Conservation (phyloP, 108 stramenopile species). For the Epipyxis sp. region DNA sequence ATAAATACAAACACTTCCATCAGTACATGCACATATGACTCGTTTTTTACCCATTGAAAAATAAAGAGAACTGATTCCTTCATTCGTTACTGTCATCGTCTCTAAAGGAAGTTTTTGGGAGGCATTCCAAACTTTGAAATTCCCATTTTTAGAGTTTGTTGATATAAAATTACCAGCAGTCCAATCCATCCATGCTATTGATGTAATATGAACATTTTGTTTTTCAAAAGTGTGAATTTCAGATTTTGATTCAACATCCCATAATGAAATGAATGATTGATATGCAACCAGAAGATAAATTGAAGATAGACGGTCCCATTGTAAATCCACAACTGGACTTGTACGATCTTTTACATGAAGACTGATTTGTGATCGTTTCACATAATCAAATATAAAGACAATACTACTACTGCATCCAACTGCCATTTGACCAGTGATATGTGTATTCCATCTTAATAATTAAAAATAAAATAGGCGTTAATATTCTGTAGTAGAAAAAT, state of each 20-base stretch:
- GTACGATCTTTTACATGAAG: not conserved
- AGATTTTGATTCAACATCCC: not conserved
- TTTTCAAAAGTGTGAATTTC: conserved; percentile 22
- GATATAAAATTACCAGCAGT: conserved; percentile 26
- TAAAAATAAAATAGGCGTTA: too few species aligned
- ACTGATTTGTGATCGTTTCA: too few species aligned
- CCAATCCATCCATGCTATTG: conserved; percentile 33
- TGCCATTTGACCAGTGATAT: conserved; percentile 12
- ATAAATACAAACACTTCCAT: conserved; percentile 26
- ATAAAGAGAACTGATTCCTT: not conserved
- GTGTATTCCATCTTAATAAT: not conserved
- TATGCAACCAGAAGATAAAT: conserved; percentile 25
- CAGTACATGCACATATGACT: not conserved
- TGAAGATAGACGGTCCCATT: conserved; percentile 31
- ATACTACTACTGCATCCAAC: conserved; percentile 15
- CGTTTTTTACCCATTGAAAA: not conserved
- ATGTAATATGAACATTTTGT: conserved; percentile 1
- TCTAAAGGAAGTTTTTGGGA: conserved; percentile 12
- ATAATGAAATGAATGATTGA: not conserved
- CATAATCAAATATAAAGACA: not conserved
- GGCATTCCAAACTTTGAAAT: conserved; percentile 36
- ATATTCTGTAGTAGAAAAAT: too few species aligned
- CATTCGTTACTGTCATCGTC: not conserved
- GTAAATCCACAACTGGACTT: conserved; percentile 1
- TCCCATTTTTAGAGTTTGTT: not conserved